Conservation (phyloP, 2,329 filamentous ascomycete species). For the Penicillium nordicum region DNA sequence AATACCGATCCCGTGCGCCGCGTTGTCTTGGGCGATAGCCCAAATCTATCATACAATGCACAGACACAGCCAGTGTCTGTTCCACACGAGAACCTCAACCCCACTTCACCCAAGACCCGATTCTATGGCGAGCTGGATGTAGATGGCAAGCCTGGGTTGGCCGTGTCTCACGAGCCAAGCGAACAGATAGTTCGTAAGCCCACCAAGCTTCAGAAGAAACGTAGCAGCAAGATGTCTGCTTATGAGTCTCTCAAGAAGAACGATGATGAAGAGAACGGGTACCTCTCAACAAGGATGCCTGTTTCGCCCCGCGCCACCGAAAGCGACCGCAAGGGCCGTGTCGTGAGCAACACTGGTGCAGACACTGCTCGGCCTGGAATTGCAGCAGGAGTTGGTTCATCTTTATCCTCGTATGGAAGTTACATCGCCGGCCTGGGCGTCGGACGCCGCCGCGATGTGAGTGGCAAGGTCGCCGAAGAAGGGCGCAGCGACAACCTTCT, state of each 20-base stretch:
- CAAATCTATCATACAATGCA: slow-evolving; percentile 33
- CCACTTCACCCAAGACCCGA: slow-evolving; percentile 32
- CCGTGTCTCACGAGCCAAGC: slow-evolving; percentile 23
- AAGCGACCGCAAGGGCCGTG: slow-evolving; percentile 42
- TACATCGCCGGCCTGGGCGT: slow-evolving; percentile 45
- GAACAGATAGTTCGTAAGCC: slow-evolving; percentile 25
- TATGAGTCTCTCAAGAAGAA: slow-evolving; percentile 37
- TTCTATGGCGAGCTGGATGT: slow-evolving; percentile 41
- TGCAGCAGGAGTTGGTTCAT: slow-evolving; percentile 27
- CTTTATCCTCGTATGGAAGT: slow-evolving; percentile 39
- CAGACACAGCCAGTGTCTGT: slow-evolving; percentile 20
- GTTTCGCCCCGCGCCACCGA: slow-evolving; percentile 21
- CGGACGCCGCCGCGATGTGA: slow-evolving; percentile 47
- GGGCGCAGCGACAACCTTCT: slow-evolving; percentile 34
- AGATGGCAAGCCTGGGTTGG: slow-evolving; percentile 22
- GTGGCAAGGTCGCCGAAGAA: slow-evolving; percentile 48
- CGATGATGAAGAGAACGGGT: slow-evolving; percentile 22
- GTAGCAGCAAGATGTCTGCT: slow-evolving; percentile 31
- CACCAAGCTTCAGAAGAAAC: slow-evolving; percentile 32
- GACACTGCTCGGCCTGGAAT: slow-evolving; percentile 29
- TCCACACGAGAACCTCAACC: slow-evolving; percentile 23
- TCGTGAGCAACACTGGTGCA: slow-evolving; percentile 44
- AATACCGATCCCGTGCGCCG: slow-evolving; percentile 30
- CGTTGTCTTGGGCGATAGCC: slow-evolving; percentile 32
- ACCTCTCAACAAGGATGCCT: slow-evolving; percentile 4